Evolutionary conservation across 768 basidiomycete species (phyloP).

Genomic region (Tulasnella sp.): DNA sequence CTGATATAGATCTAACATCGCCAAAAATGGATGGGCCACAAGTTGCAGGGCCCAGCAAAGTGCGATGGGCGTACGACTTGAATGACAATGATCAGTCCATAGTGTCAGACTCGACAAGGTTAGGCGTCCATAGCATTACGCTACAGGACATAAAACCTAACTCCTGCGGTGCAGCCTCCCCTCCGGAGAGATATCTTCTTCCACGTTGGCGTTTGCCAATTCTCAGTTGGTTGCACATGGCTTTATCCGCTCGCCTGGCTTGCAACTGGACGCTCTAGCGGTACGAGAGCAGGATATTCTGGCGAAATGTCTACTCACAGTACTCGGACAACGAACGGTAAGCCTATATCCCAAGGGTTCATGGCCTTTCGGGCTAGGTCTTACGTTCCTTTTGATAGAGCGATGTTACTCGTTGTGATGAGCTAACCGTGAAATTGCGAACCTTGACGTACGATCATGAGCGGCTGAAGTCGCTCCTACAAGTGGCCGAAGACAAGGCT

Average conservation of each 20-base stretch:
- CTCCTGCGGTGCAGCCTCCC: no score
- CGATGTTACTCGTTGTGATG: constrained; percentile 72
- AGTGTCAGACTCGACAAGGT: background rate
- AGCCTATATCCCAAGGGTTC: constrained; percentile 25
- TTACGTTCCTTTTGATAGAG: constrained; percentile 30
- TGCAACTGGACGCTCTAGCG: constrained; percentile 55
- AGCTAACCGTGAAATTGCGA: constrained; percentile 58
- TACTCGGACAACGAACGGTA: constrained; percentile 70
- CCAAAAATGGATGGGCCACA: background rate
- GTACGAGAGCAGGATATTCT: constrained; percentile 43
- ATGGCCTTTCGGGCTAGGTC: background rate
- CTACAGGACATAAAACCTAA: no score
- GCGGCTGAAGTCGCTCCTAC: constrained; percentile 55
- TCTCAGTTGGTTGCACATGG: constrained; percentile 76
- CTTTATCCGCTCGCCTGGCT: constrained; percentile 49
- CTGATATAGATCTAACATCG: background rate
- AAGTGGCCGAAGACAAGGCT: constrained; percentile 43
- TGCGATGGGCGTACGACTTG: constrained; percentile 5
- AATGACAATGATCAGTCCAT: background rate
- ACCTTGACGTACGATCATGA: constrained; percentile 76
- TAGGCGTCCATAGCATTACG: background rate
- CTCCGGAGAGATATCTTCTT: constrained; percentile 7
- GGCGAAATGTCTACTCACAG: constrained; percentile 61
- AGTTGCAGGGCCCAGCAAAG: constrained; percentile 2
- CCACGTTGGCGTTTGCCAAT: constrained; percentile 47